Base-by-base conservation (phyloP, 2,329 filamentous ascomycete genomes). In the Nemania serpens region DNA sequence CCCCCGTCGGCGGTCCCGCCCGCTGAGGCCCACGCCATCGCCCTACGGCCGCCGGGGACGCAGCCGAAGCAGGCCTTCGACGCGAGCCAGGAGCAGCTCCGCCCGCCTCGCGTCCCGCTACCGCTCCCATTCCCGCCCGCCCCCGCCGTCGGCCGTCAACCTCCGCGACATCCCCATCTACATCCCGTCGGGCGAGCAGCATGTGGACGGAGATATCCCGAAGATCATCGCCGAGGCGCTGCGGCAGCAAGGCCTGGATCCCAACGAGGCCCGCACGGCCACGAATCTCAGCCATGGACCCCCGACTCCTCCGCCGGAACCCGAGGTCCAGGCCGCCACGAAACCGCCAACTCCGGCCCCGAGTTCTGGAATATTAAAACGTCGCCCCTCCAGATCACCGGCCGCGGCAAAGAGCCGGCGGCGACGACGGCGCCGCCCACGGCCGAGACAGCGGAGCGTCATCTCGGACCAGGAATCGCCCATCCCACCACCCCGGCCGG, bases 41-140 rank as follows among this genome's bases (percentile, higher is more conserved):
- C 48, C 53, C 13, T 52, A 43, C 22, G 53, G 42, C 22, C 53
- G 37, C 4, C 49, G 58, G 39, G 58, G 61, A 18, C 54, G 53
- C 13, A 63, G 61, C 29, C 46, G 55, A 36, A 63, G 61, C 50
- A 50, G 58, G 39, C 39, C 54, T 12, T 46, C 50, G 37, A 37
- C 45, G 6, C 59, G 58, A 52, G 54, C 58, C 9, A 51, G 61
- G 13, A 61, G 58, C n/a, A 55, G 50, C n/a, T 63, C 61, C 2
- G 43, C 46, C 12, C 48, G 45, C 7, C 46, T 47, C 22, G 36
- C 11, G 4, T 39, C 61, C 22, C 48, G 55, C 37, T 34, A 47
- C 46, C 37, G 20, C 15, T 60, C 51, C 34, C 50, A 50, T 6
- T 56, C 60, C n/a, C 60, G 57, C 5, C 59, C 54, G 34, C 17